phyloP scores from a whole-genome alignment of 306 rosid genomes.

The Castanospermum australe region DNA sequence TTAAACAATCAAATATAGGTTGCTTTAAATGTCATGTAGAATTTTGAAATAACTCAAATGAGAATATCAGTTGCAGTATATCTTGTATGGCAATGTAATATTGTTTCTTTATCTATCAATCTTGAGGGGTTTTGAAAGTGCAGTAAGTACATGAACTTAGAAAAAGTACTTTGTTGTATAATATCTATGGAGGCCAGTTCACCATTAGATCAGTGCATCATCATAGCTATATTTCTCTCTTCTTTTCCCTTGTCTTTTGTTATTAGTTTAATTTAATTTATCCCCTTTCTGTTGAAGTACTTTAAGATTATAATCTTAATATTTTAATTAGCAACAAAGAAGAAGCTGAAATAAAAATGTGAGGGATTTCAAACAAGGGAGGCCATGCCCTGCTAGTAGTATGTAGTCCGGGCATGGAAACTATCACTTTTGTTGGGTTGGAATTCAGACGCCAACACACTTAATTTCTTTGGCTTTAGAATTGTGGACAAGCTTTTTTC shows the following conservation, averaged over 20 bases:
- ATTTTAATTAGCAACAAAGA: no score
- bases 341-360: no score
- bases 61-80: no score
- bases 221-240: no score
- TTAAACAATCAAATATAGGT: constrained; percentile 16
- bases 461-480: neutral
- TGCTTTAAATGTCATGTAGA: neutral
- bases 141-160: neutral
- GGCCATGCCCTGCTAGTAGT: no score
- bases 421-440: neutral
- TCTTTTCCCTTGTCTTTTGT: no score
- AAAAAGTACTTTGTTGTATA: neutral
- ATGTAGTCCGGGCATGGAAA: neutral
- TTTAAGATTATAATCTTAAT: no score
- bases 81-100: neutral
- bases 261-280: no score
- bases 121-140: neutral
- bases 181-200: neutral
- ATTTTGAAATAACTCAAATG: neutral
- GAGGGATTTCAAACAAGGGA: no score
- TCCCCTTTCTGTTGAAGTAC: no score
- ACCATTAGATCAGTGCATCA: neutral
- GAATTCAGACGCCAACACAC: neutral
- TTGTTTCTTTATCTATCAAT: neutral
- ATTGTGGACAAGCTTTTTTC: neutral